A percentile compares a stretch with the other conserved stretches of the same genome.
These are phyloP conservation scores for Agrostemma githago DNA, from an alignment of 148 eudicot species.

Conservation along the genomic window DNA sequence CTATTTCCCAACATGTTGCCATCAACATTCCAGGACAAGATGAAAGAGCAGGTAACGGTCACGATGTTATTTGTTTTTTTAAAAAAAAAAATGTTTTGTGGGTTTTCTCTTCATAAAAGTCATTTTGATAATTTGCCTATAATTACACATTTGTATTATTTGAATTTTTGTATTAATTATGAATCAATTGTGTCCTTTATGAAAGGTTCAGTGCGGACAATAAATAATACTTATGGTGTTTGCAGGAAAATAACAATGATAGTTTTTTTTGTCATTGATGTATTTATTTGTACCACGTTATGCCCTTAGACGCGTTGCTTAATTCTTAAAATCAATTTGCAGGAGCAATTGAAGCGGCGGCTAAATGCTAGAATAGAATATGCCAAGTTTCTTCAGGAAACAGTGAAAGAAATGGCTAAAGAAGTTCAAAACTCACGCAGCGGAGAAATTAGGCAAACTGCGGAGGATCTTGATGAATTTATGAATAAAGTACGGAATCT, in stretches of 20 bases:
- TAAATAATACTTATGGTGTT: not conserved
- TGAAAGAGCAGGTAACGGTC: slow-evolving; percentile 77
- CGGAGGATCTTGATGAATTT: slow-evolving; percentile 95
- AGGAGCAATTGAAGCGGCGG: slow-evolving; percentile 79
- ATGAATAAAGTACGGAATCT: slow-evolving; percentile 55
- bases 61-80: not conserved
- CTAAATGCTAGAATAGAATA: slow-evolving; percentile 87
- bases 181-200: not conserved
- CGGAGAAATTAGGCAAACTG: slow-evolving; percentile 81
- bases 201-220: not conserved
- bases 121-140: not conserved
- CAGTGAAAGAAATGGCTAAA: slow-evolving; percentile 87
- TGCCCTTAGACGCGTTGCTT: not conserved
- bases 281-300: not conserved
- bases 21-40: slow-evolving; percentile 91
- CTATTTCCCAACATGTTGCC: slow-evolving; percentile 93
- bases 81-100: not conserved
- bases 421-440: slow-evolving; percentile 84
- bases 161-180: not conserved
- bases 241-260: not conserved
- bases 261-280: not conserved
- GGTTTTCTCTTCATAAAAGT: not conserved
- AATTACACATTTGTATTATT: not conserved
- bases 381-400: slow-evolving; percentile 93
- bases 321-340: not conserved